Base-by-base conservation (phyloP, 192 early-diverging fungal species). In the Ambispora gerdemannii region DNA sequence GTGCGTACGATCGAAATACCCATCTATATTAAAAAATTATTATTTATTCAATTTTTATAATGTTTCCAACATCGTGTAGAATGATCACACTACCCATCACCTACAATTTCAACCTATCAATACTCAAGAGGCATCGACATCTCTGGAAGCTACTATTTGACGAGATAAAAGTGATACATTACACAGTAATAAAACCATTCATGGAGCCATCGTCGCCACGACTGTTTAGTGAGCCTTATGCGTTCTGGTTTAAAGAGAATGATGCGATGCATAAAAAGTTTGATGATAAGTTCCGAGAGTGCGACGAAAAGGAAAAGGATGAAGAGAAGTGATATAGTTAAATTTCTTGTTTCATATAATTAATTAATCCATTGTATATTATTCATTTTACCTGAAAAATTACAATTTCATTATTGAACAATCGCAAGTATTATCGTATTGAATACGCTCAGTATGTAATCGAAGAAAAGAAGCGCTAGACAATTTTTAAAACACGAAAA, bases 81-180 rank as follows among this genome's bases (percentile, higher is more conserved):
- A 3, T 8, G 3, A 8, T 62, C 3, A 3, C 8, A 36, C 20
- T 62, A n/a, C 60, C 60, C 10, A 6, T 20, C 22, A 62, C 34
- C 4, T 62, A 36, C 20, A 36, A 62, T 36, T 20, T 36, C 7
- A 62, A 62, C 20, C 4, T 62, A 30, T 34, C 60, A 33, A 30
- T 62, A 3, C 27, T 62, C n/a, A 15, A 36, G 7, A n/a, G 10
- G 8, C 17, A 34, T 62, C 60, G 33, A 38, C 34, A 36, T 36
- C 20, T 62, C 15, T 62, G 60, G 60, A 34, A 34, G 28, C 15
- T 62, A 0, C 36, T 62, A 62, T 62, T 36, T 13, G 11, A 22
- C 36, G 34, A 62, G 13, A 62, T 62, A 22, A 62, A 62, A 36
- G 60, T 62, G 8, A 20, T 62, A 62, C 60, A 62, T 62, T 62